Evolutionary conservation across 1,139 yeast genomes (phyloP).

Genomic region (Kodamaea arcana): DNA sequence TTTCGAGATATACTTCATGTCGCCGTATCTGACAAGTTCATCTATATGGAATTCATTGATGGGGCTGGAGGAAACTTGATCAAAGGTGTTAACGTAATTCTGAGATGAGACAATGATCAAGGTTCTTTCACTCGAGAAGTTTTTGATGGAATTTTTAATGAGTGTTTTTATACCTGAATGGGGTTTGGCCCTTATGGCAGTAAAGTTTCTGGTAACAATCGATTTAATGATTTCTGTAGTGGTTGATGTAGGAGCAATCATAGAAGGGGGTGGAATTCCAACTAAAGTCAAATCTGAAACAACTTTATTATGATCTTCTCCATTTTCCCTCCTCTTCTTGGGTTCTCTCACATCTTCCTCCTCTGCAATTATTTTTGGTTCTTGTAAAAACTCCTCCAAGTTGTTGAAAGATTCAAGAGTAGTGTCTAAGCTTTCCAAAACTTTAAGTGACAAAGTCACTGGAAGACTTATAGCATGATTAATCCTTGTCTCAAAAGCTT

Average conservation of each 20-base stretch:
- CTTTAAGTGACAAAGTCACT: background rate
- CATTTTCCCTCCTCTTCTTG: background rate
- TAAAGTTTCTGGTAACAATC: slow-evolving; percentile 5
- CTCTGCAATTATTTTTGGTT: background rate
- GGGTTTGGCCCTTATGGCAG: slow-evolving; percentile 2
- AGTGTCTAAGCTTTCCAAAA: background rate
- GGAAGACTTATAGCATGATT: slow-evolving; percentile 4
- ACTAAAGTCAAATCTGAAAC: no score
- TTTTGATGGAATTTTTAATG: slow-evolving; percentile 1
- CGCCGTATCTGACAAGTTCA: slow-evolving; percentile 5
- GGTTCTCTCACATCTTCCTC: background rate
- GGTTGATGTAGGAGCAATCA: background rate
- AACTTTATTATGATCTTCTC: no score
- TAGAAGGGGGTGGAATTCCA: no score
- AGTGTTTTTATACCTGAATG: slow-evolving; percentile 4
- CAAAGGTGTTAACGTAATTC: slow-evolving; percentile 3
- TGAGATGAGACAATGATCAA: slow-evolving; percentile 8
- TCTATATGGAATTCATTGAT: no score
- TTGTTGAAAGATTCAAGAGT: background rate
- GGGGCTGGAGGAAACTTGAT: no score
- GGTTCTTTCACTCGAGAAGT: slow-evolving; percentile 14
- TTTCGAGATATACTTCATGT: slow-evolving; percentile 1
- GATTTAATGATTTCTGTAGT: background rate
- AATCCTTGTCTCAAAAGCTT: slow-evolving; percentile 10
- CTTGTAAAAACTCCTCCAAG: background rate